Conservation (phyloP, 225 moss, liverwort and hornwort genomes). For the Straminergon stramineum region DNA sequence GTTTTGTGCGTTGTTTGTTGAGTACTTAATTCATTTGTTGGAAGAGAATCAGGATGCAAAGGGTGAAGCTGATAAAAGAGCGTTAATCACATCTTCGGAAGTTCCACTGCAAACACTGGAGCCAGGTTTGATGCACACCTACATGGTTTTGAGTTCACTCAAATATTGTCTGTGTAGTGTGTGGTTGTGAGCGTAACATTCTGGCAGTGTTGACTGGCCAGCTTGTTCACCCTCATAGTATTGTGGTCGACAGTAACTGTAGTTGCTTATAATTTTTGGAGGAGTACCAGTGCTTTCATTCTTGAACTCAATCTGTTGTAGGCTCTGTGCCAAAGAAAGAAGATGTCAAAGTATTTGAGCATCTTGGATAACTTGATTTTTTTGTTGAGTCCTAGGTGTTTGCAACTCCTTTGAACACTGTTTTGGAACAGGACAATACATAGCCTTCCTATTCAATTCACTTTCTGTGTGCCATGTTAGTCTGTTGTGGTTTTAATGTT, state of each 20-base stretch:
- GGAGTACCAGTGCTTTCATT: neutral
- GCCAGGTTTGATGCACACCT: neutral
- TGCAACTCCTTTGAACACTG: neutral
- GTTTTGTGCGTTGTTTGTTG: neutral
- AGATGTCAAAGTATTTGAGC: neutral
- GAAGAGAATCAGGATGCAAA: neutral
- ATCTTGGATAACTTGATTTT: neutral
- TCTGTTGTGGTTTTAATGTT: neutral
- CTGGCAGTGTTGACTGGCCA: no score
- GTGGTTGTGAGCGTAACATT: neutral
- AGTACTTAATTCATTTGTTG: neutral
- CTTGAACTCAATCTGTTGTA: neutral
- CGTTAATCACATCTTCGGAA: neutral
- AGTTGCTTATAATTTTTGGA: neutral
- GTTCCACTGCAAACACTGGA: neutral
- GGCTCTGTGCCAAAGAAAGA: neutral
- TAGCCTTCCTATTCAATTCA: neutral
- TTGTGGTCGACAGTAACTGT: neutral
- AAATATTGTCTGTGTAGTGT: no score
- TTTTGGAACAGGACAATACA: neutral
- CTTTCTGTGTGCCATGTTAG: neutral
- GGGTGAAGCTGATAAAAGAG: neutral
- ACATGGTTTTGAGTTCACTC: neutral
- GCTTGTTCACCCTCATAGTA: neutral
- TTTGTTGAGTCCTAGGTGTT: neutral